A percentile compares a stretch with the other conserved stretches of the same genome.
Conservation (phyloP, 148 eudicot species). For the Amaranthus hypochondriacus region DNA sequence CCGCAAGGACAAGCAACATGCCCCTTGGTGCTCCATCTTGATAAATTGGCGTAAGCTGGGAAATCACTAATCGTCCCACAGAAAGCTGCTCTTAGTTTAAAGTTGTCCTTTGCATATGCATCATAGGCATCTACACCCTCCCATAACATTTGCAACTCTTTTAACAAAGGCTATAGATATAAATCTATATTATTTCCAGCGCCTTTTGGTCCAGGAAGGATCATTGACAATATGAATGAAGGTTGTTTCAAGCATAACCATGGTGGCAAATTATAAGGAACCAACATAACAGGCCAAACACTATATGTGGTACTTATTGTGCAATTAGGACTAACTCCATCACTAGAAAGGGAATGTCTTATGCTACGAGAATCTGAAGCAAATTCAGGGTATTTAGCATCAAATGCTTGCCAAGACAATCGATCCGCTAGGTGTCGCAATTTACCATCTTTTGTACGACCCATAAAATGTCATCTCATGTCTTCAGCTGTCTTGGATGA, state of each 20-base stretch:
- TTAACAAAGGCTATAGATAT: slow-evolving; percentile 9
- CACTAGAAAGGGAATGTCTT: too few species aligned
- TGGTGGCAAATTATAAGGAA: slow-evolving; percentile 1
- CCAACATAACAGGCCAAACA: neutral
- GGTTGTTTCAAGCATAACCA: slow-evolving; percentile 9
- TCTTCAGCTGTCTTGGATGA: neutral
- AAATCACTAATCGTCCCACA: neutral
- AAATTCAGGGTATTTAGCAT: too few species aligned
- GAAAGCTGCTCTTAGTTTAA: neutral
- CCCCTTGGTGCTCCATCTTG: neutral
- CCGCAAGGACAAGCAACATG: neutral
- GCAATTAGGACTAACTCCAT: slow-evolving; percentile 8
- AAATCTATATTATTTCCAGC: slow-evolving; percentile 9
- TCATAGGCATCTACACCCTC: slow-evolving; percentile 14
- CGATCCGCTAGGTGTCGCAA: too few species aligned
- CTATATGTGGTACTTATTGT: slow-evolving; percentile 11
- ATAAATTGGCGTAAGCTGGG: neutral
- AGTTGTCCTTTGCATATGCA: neutral
- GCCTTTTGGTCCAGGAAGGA: slow-evolving; percentile 1
- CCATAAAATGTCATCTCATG: neutral
- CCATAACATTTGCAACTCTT: slow-evolving; percentile 19
- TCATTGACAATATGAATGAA: slow-evolving; percentile 4
- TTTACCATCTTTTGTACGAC: too few species aligned
- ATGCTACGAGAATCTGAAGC: too few species aligned
- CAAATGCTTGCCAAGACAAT: too few species aligned